phyloP scores from a whole-genome alignment of 179 eudicot genomes.

The Silene vulgaris region DNA sequence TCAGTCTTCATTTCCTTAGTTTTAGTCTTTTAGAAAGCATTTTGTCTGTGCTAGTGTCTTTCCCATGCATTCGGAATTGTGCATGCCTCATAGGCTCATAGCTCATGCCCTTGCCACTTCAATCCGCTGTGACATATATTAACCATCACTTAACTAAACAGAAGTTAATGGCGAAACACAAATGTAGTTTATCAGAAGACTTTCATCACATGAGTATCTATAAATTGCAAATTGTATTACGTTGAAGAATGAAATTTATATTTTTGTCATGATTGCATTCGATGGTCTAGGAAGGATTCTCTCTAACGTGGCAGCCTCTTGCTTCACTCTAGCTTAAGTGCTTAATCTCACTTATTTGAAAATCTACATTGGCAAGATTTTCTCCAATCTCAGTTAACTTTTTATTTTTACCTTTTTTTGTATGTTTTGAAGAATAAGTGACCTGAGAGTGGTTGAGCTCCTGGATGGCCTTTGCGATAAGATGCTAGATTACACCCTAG shows the following conservation, averaged over 20 bases:
- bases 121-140: not conserved
- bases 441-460: slow-evolving; percentile 92
- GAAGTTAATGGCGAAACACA: not conserved
- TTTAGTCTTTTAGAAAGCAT: not conserved
- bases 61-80: not conserved
- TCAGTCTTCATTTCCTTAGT: not conserved
- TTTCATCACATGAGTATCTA: not conserved
- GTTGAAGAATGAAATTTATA: not conserved
- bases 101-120: too few species aligned
- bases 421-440: slow-evolving; percentile 59
- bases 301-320: not conserved
- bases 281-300: not conserved
- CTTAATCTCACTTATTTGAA: not conserved
- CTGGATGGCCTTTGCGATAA: slow-evolving; percentile 94
- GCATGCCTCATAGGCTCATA: not conserved
- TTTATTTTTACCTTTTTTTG: slow-evolving; percentile 16
- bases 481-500: slow-evolving; percentile 90
- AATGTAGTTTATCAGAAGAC: not conserved
- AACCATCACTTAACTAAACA: not conserved
- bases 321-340: slow-evolving; percentile 2
- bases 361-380: not conserved
- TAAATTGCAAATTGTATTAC: not conserved
- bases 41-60: not conserved
- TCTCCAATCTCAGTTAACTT: not conserved
- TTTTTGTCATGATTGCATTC: not conserved